phyloP scores from a whole-genome alignment of 352 stramenopile genomes.

The Hyphochytrium catenoides region DNA sequence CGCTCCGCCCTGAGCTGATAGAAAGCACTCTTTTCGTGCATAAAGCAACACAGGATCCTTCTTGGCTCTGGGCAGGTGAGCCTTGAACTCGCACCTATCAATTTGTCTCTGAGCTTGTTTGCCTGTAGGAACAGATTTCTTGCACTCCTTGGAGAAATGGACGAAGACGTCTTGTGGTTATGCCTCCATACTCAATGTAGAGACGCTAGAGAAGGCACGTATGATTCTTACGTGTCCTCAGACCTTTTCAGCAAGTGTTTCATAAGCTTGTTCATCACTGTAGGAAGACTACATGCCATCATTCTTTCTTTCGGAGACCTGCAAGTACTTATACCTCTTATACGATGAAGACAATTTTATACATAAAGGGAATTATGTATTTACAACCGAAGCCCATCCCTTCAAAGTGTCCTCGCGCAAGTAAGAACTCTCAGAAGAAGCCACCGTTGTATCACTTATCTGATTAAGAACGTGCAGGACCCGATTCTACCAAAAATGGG shows the following conservation, averaged over 20 bases:
- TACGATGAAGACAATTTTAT: conserved; percentile 76
- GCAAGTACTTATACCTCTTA: conserved; percentile 97
- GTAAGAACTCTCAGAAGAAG: not conserved
- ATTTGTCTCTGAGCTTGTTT: no score
- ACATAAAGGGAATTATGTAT: conserved; percentile 64
- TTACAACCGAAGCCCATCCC: conserved; percentile 89
- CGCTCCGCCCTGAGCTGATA: conserved; percentile 87
- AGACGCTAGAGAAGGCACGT: conserved; percentile 46
- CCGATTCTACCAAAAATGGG: no score
- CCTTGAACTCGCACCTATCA: no score
- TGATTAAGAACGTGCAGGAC: no score
- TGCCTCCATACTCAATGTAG: conserved; percentile 57
- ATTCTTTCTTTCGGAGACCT: conserved; percentile 96
- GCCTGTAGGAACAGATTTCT: no score
- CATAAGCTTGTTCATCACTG: no score
- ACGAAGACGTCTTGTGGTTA: conserved; percentile 78
- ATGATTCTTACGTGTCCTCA: no score
- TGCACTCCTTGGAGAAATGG: conserved; percentile 68
- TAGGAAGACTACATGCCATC: conserved; percentile 92
- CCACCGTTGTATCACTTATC: not conserved
- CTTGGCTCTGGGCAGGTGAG: conserved; percentile 43
- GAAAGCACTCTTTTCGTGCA: conserved; percentile 92
- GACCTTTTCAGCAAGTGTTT: no score
- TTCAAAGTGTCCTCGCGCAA: conserved; percentile 33
- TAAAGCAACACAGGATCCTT: conserved; percentile 51